Evolutionary conservation across 176 grass and related monocot genomes (phyloP).

Genomic region (bread wheat (Triticum aestivum)): IWGSC_CS_RefSeq_v2.1 NC_057805.1:391410845-391411344

Average conservation of each 20-base stretch:
- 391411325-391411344: not conserved
- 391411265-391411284: too few relatives aligned
- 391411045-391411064: not conserved
- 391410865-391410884: not conserved
- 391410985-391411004: not conserved
- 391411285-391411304: too few relatives aligned
- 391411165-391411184: not conserved
- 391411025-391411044: constrained; percentile 11
- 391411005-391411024: constrained; percentile 11
- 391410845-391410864: too few relatives aligned
- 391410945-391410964: not conserved
- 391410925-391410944: not conserved
- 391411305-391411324: not conserved
- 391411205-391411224: not conserved
- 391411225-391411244: too few relatives aligned
- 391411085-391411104: not conserved
- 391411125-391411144: too few relatives aligned
- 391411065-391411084: not conserved
- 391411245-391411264: too few relatives aligned
- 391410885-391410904: not conserved
- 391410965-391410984: not conserved
- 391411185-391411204: not conserved
- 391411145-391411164: too few relatives aligned
- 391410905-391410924: constrained; percentile 10
- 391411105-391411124: not conserved